A percentile compares a stretch with the other conserved stretches of the same genome.
These are phyloP conservation scores for Monilinia laxa DNA, from an alignment of 2,329 filamentous ascomycete species.

Conservation along the genomic window DNA sequence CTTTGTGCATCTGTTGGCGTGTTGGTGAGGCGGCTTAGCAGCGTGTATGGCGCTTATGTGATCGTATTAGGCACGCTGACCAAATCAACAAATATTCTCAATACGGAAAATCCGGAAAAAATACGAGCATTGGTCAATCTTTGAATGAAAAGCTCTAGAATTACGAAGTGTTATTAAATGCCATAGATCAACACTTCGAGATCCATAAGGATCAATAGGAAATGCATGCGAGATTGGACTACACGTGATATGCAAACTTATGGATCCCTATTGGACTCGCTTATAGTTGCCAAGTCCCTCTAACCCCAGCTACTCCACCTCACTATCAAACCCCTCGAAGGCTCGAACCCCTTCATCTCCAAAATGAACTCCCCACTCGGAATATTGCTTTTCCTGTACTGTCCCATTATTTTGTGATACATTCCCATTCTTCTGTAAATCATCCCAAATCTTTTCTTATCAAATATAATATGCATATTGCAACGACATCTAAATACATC, in stretches of 20 bases:
- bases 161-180: neutral
- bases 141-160: too few relatives aligned
- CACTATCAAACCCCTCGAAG: too few relatives aligned
- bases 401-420: neutral
- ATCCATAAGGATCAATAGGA: neutral
- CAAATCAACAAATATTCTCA: neutral
- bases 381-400: neutral
- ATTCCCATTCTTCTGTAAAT: neutral
- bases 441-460: neutral
- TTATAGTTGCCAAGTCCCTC: neutral
- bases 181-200: too few relatives aligned
- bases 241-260: neutral
- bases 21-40: neutral
- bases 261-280: neutral
- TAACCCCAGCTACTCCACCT: neutral
- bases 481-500: too few relatives aligned
- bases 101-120: too few relatives aligned
- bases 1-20: too few relatives aligned
- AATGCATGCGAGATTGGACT: neutral
- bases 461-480: neutral
- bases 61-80: neutral
- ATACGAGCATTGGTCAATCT: slow-evolving; percentile 2
- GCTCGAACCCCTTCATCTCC: slow-evolving; percentile 4
- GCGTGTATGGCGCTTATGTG: neutral
- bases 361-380: neutral